Conservation (phyloP, 106 monocot species). For the Dendrobium nobile region DNA sequence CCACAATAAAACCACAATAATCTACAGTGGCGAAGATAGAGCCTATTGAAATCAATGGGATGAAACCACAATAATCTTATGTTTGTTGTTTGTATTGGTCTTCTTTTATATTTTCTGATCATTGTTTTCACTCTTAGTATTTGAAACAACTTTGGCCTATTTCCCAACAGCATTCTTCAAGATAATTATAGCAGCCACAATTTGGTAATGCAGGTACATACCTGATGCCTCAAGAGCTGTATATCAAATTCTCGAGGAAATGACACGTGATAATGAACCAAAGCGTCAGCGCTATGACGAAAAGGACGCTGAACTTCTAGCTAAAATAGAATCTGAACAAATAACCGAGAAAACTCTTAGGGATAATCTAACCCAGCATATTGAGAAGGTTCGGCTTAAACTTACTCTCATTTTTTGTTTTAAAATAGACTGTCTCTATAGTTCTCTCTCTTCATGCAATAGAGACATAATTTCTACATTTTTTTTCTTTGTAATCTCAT, state of each 20-base stretch:
- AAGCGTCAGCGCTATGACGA: conserved; percentile 37
- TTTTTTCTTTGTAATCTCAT: neutral
- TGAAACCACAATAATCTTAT: too few relatives aligned
- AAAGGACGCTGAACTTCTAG: conserved; percentile 48
- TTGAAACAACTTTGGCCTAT: too few relatives aligned
- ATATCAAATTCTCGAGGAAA: conserved; percentile 40
- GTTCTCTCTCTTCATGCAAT: neutral
- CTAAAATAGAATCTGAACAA: conserved; percentile 46
- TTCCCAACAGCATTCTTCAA: neutral
- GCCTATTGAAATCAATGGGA: too few relatives aligned
- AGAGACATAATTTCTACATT: neutral
- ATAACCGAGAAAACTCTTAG: conserved; percentile 50
- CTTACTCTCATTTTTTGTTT: too few relatives aligned
- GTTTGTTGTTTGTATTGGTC: too few relatives aligned
- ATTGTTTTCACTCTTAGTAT: too few relatives aligned
- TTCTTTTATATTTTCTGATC: too few relatives aligned
- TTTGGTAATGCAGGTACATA: conserved; percentile 39
- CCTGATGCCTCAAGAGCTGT: conserved; percentile 68
- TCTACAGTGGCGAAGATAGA: too few relatives aligned
- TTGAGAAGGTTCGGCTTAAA: conserved; percentile 42
- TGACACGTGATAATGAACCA: conserved; percentile 25
- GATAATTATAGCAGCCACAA: neutral
- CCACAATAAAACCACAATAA: too few relatives aligned
- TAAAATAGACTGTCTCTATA: neutral
- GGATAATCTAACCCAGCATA: conserved; percentile 58